Base-by-base conservation (phyloP, 495 filamentous ascomycete genomes). In the Rostrohypoxylon terebratum region DNA sequence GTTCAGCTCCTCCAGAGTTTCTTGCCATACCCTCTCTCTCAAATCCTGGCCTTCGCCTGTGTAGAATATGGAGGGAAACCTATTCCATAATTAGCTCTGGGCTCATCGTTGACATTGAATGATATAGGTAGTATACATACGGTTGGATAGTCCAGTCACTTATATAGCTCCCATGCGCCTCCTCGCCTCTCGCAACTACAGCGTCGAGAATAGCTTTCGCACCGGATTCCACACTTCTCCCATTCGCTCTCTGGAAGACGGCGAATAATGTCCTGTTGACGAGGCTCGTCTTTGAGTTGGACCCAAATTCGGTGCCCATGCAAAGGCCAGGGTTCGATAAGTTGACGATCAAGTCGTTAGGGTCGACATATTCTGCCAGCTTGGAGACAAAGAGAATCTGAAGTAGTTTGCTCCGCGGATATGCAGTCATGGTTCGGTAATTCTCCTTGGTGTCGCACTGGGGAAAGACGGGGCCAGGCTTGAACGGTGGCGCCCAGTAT, bases 311-410 rank as follows among this genome's bases (percentile, higher is more conserved):
- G 2, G 83, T 85, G 8, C 79, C 82, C 36, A 72, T 77, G 34
- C 71, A 77, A 31, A 81, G 67, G 10, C 83, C 85, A 0, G 85
- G 84, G 59, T 86, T 82, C 7, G 82, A 82, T 25, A 80, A 14
- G 61, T 85, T 87, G 44, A 87, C 68, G n/a, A 85, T 76, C 3
- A 85, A 81, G 36, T 86, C 83, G 25, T 81, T 63, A 54, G 76
- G 23, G 20, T 51, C 64, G 11, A 86, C 77, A n/a, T 74, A 64
- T 21, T 84, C 76, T 16, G 74, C 76, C 1, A 87, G 81, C 55
- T 81, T 83, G 16, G 64, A 75, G 16, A 84, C 51, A 60, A 83
- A 85, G 16, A 84, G 59, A 3, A 79, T 63, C 23, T 71, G 74
- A 0, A 87, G 77, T 0, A 84, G 68, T 54, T 85, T 87, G 1